phyloP scores from a whole-genome alignment of 2,329 filamentous ascomycete genomes.

The Cercospora zeae-maydis region DNA sequence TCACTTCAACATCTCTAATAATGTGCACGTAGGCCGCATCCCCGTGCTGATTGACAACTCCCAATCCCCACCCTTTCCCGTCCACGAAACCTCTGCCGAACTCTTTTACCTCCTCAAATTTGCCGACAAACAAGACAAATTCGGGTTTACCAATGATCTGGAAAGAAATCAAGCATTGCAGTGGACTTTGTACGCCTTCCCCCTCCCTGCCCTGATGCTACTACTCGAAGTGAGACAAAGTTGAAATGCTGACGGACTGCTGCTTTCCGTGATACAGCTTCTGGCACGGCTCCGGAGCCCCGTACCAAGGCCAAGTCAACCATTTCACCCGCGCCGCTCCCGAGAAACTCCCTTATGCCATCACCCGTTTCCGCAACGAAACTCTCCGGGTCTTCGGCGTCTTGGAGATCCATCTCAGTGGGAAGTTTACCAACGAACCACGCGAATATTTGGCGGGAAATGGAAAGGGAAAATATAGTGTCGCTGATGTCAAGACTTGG shows the following conservation, averaged over 20 bases:
- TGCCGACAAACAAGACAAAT: slow-evolving; percentile 48
- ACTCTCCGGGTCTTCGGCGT: slow-evolving; percentile 52
- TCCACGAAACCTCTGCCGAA: slow-evolving; percentile 54
- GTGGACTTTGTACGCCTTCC: slow-evolving; percentile 44
- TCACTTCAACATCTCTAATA: not conserved
- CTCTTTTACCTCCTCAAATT: slow-evolving; percentile 52
- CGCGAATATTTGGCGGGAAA: slow-evolving; percentile 53
- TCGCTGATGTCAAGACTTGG: slow-evolving; percentile 54
- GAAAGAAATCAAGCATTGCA: slow-evolving; percentile 50
- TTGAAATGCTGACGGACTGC: too few relatives aligned
- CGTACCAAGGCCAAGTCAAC: slow-evolving; percentile 45
- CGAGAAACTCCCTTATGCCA: slow-evolving; percentile 50
- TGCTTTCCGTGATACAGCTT: too few relatives aligned
- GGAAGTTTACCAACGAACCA: slow-evolving; percentile 49
- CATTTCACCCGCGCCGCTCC: slow-evolving; percentile 46
- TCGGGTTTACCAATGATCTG: slow-evolving; percentile 52
- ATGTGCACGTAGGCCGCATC: slow-evolving; percentile 39
- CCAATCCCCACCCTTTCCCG: slow-evolving; percentile 48
- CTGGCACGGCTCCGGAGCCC: slow-evolving; percentile 47
- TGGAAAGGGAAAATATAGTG: slow-evolving; percentile 53
- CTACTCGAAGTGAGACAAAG: too few relatives aligned
- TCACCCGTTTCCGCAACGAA: slow-evolving; percentile 52
- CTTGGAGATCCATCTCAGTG: slow-evolving; percentile 53
- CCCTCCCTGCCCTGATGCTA: not conserved
- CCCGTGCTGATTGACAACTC: slow-evolving; percentile 52